Conservation (phyloP, 257 asterid genomes). For the Salvia miltiorrhiza region DNA sequence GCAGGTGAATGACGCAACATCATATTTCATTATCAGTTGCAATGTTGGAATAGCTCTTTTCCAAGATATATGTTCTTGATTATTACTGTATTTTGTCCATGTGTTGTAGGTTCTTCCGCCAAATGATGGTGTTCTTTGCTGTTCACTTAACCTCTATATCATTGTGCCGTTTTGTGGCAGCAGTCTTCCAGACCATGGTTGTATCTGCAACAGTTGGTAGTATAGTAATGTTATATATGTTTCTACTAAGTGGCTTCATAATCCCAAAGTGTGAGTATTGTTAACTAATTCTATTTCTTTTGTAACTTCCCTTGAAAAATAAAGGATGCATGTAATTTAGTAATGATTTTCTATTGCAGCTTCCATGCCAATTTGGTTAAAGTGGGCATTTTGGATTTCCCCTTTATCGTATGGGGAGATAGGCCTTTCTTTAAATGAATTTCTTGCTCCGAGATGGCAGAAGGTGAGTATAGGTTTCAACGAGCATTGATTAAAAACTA, state of each 20-base stretch:
- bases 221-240: conserved; percentile 35
- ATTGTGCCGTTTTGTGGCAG: conserved; percentile 66
- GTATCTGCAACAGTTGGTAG: conserved; percentile 44
- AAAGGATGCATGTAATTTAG: neutral
- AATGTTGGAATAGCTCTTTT: neutral
- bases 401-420: conserved; percentile 71
- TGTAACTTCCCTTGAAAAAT: neutral
- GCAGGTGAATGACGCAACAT: conserved; percentile 39
- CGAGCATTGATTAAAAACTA: neutral
- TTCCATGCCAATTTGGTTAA: conserved; percentile 65
- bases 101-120: conserved; percentile 55
- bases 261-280: conserved; percentile 52
- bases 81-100: too few relatives aligned
- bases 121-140: conserved; percentile 40
- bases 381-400: conserved; percentile 72
- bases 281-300: neutral
- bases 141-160: conserved; percentile 46
- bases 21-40: neutral
- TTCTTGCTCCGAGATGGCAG: conserved; percentile 70
- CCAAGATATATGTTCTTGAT: neutral
- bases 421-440: conserved; percentile 62
- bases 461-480: conserved; percentile 27
- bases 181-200: conserved; percentile 44
- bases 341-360: conserved; percentile 35
- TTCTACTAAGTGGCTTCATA: conserved; percentile 55